Evolutionary conservation across 371 early-diverging fungal species (phyloP), one percentile per base, ranked within the genome.

Genomic region (Nematocida minor): DNA sequence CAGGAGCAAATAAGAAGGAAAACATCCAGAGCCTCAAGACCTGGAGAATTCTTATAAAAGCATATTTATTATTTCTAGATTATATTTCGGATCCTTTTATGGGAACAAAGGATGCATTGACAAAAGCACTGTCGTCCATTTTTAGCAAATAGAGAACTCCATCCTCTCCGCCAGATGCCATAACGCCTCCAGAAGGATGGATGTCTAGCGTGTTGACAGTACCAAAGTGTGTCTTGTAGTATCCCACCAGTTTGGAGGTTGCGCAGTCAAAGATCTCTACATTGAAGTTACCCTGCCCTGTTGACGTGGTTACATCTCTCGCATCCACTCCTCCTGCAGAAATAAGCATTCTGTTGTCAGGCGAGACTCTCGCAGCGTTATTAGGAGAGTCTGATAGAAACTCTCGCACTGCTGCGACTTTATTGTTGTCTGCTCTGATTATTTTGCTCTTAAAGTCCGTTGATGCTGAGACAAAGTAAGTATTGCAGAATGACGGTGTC

Each of bases 141-240:
- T 60, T 48, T 14, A 78, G 27, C 38, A 97, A 87, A 79, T 94
- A 91, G 42, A 97, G 90, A 68, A 82, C 86, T 84, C 97, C 96
- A 85, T 97, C 97, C 86, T 97, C 97, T 84, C 93, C 94, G 83
- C 97, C 97, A 77, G 90, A 90, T 55, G 95, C 91, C 85, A 93
- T 94, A 81, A 92, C 87, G 79, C 87, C 90, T 57, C 96, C 95
- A 78, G 90, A 89, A 22, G 96, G 96, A 84, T 92, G 92, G 78
- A 95, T 92, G 34, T 95, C 94, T 78, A 97, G 88, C 18, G 96
- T 94, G 88, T 97, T 97, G 87, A 97, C 95, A 66, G 98, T 96
- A 81, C 97, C 96, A 87, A 97, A 96, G 83, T 99, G 99, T 47
- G 96, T 95, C 87, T 90, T 93, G 57, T 93, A 92, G 79, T 94